Evolutionary conservation across 371 early-diverging fungal genomes (phyloP).

Genomic region (Saksenaea vasiformis): DNA sequence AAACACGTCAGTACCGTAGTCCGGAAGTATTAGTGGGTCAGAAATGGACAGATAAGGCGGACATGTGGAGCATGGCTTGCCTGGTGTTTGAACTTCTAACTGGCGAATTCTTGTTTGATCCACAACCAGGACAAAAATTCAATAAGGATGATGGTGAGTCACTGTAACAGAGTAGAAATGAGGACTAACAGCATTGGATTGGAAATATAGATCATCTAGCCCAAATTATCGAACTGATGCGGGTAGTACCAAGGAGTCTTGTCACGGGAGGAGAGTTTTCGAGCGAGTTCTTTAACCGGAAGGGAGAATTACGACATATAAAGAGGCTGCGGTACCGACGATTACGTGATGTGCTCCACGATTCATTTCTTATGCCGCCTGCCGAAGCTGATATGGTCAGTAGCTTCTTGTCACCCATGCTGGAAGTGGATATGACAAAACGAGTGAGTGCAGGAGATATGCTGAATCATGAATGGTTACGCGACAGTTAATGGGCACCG

Average conservation of each 20-base stretch:
- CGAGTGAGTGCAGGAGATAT: constrained; percentile 60
- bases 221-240: constrained; percentile 92
- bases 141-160: constrained; percentile 85
- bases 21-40: constrained; percentile 98
- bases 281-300: constrained; percentile 77
- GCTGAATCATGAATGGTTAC: constrained; percentile 63
- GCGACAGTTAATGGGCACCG: constrained; percentile 11
- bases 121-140: constrained; percentile 81
- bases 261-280: constrained; percentile 78
- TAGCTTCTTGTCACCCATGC: constrained; percentile 73
- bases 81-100: constrained; percentile 89
- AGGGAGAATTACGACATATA: constrained; percentile 84
- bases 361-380: constrained; percentile 72
- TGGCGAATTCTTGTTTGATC: constrained; percentile 95
- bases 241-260: constrained; percentile 76
- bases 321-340: constrained; percentile 82
- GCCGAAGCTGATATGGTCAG: constrained; percentile 60
- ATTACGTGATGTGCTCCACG: constrained; percentile 79
- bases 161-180: background rate
- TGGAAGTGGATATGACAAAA: constrained; percentile 66
- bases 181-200: background rate
- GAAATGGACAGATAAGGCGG: constrained; percentile 86
- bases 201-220: constrained; percentile 86
- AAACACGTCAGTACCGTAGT: constrained; percentile 97
- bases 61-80: constrained; percentile 96